Base-by-base conservation (phyloP, 2,329 filamentous ascomycete genomes). In the Cladobotryum protrusum region DNA sequence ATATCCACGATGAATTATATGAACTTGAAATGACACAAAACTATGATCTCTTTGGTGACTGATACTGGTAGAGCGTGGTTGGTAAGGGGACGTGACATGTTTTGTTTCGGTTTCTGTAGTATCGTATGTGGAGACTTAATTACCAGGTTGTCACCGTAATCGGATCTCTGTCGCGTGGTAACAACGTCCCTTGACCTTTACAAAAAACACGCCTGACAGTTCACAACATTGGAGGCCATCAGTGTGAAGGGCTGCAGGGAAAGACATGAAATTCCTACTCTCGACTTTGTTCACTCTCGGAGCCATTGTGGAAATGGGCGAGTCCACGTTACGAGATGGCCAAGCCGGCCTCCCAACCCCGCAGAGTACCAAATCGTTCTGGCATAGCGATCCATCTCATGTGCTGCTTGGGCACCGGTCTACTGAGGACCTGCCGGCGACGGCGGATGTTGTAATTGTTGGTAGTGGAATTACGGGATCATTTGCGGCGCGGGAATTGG, bases 391-490 rank as follows among this genome's bases (percentile, higher is more conserved):
- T 52, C 85, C 85, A 0, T 87, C 84, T 3, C 61, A 75, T 47
- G 73, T 75, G 50, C 75, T 92, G 5, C 67, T 82, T 0, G 82
- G 82, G n/a, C 83, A 89, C 60, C 77, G 80, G 14, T 84, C 85
- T 0, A 90, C 87, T 0, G 60, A 71, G 1, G 68, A 79, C 6
- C 70, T 91, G 18, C 87, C 87, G 1, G 58, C 66, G 3, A 68
- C 72, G 42, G 82, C 83, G 0, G 86, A 89, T 64, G 75, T 88
- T 3, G 78, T 89, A 4, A 75, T 92, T 19, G 73, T 92, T 4
- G 87, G 87, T 36, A 87, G 81, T 60, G 87, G 87, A 19, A 87
- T 92, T 58, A 86, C 86, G 2, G 87, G 87, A n/a, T 71, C 82
- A 1, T 87, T 85, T 65, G 84, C 82, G 1, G 85, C 85, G 3